phyloP scores from a whole-genome alignment of 164 flowering plant species.

The Taxillus chinensis region DNA sequence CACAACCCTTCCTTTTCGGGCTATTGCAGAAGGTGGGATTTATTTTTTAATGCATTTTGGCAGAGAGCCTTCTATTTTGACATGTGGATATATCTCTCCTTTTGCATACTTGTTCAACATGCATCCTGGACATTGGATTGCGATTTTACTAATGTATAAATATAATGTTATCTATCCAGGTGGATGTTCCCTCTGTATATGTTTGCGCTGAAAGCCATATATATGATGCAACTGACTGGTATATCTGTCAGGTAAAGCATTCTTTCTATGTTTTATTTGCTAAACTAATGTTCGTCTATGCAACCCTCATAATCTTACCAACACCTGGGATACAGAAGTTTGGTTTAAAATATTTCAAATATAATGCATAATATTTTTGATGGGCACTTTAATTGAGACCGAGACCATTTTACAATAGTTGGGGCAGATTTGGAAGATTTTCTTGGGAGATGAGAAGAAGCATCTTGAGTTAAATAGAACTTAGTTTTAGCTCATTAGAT shows the following conservation, averaged over 20 bases:
- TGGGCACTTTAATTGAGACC: too few relatives aligned
- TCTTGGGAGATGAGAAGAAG: too few relatives aligned
- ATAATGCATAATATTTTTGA: too few relatives aligned
- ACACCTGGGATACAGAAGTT: not conserved
- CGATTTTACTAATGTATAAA: not conserved
- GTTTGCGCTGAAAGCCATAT: constrained; percentile 85
- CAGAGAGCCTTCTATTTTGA: not conserved
- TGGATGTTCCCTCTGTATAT: constrained; percentile 69
- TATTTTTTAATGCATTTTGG: not conserved
- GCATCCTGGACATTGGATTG: not conserved
- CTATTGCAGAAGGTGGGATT: constrained; percentile 69
- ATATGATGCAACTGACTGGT: constrained; percentile 90
- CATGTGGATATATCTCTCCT: too few relatives aligned
- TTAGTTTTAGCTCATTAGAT: too few relatives aligned
- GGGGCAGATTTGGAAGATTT: too few relatives aligned
- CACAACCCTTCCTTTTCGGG: constrained; percentile 73
- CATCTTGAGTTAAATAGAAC: too few relatives aligned
- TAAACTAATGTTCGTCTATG: not conserved
- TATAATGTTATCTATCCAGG: constrained; percentile 30
- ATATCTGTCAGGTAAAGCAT: constrained; percentile 74
- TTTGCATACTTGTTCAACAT: too few relatives aligned
- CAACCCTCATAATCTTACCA: not conserved
- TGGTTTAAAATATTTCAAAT: too few relatives aligned
- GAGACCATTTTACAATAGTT: too few relatives aligned
- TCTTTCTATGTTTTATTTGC: not conserved